These are phyloP conservation scores for Epichloe typhina DNA, from an alignment of 2,329 filamentous ascomycete species.

Conservation along the genomic window DNA sequence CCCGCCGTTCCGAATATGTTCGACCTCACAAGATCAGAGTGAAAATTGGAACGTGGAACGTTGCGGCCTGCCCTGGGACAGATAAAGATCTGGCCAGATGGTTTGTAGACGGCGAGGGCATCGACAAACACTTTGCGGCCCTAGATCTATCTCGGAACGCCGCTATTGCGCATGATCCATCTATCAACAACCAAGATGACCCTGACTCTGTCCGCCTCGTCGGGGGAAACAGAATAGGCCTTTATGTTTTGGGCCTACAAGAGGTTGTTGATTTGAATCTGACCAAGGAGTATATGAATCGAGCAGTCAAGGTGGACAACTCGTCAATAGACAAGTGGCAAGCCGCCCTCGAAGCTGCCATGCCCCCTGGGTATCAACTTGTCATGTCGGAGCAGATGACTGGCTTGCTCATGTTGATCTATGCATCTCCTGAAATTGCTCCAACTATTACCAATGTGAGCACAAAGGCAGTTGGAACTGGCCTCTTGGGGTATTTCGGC, in stretches of 20 bases:
- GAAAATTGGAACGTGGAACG: constrained; percentile 93
- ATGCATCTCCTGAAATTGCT: constrained; percentile 65
- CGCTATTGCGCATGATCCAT: constrained; percentile 19
- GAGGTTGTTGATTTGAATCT: constrained; percentile 82
- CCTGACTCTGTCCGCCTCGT: constrained; percentile 29
- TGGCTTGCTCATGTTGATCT: constrained; percentile 72
- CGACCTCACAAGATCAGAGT: constrained; percentile 61
- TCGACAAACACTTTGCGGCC: constrained; percentile 49
- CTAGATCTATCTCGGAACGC: constrained; percentile 31
- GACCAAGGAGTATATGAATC: constrained; percentile 61
- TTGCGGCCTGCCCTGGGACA: constrained; percentile 69
- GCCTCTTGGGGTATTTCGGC: constrained; percentile 82
- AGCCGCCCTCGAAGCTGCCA: constrained; percentile 53
- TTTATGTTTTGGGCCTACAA: constrained; percentile 85
- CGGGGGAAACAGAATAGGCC: constrained; percentile 59
- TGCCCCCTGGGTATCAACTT: constrained; percentile 66
- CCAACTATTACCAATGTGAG: constrained; percentile 69
- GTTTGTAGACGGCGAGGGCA: constrained; percentile 69
- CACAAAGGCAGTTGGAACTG: constrained; percentile 74
- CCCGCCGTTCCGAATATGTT: constrained; percentile 67
- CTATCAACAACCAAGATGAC: constrained; percentile 22
- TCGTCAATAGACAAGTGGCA: constrained; percentile 68
- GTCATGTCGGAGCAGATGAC: constrained; percentile 76
- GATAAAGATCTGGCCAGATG: constrained; percentile 80
- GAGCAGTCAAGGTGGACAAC: constrained; percentile 55